These are phyloP conservation scores for Cichorium intybus DNA, from an alignment of 140 eudicot species.

Conservation along the genomic window DNA sequence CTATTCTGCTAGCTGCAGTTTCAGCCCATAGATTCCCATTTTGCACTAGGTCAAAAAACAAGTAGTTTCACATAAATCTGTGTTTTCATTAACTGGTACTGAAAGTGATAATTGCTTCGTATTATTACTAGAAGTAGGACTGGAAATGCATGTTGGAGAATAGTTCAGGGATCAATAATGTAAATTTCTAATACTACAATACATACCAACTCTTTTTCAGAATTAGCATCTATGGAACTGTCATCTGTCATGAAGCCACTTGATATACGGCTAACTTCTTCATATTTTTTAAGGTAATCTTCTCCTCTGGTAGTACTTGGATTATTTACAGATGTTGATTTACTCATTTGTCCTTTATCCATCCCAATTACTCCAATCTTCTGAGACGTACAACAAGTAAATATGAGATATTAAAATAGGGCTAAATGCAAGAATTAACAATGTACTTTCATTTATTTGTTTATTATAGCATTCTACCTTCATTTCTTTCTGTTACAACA, in stretches of 20 bases:
- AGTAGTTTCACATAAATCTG: neutral
- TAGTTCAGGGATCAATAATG: neutral
- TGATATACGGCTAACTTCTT: constrained; percentile 46
- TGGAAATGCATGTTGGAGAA: neutral
- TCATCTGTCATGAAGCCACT: constrained; percentile 46
- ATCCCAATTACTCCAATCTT: constrained; percentile 36
- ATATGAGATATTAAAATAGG: neutral
- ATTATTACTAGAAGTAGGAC: neutral
- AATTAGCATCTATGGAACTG: constrained; percentile 71
- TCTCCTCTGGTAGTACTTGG: constrained; percentile 36
- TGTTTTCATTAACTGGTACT: neutral
- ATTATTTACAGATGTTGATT: constrained; percentile 16
- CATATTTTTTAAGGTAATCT: constrained; percentile 47
- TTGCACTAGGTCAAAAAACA: neutral
- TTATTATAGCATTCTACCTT: neutral
- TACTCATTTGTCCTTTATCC: constrained; percentile 24
- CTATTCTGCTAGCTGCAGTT: constrained; percentile 6
- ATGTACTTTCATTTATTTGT: neutral
- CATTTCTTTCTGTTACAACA: neutral
- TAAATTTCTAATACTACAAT: neutral
- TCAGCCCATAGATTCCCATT: constrained; percentile 3
- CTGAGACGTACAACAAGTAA: constrained; percentile 24
- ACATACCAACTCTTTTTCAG: constrained; percentile 94
- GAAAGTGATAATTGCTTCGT: neutral
- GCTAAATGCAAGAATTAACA: neutral